A percentile compares a stretch with the other conserved stretches of the same genome.
phyloP scores from a whole-genome alignment of 2,329 filamentous ascomycete species.

The Fusarium begoniae region DNA sequence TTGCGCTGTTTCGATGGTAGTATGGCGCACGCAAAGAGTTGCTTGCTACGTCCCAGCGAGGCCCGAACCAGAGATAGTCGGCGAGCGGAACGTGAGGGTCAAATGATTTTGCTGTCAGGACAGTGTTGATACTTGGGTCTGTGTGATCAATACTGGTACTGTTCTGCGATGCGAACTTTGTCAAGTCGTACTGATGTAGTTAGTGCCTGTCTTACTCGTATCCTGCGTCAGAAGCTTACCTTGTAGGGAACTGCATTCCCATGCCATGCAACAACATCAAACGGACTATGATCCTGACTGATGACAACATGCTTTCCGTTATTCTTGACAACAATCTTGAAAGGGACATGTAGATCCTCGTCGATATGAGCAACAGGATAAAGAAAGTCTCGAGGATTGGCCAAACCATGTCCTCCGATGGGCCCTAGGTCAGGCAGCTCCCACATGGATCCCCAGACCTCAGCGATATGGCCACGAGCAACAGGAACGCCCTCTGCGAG shows the following conservation, averaged over 20 bases:
- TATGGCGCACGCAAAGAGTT: slow-evolving; percentile 6
- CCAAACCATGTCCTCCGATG: slow-evolving; percentile 8
- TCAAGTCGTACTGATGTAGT: slow-evolving; percentile 5
- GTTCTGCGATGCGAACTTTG: slow-evolving; percentile 15
- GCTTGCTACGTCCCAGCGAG: neutral
- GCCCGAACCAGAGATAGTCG: slow-evolving; percentile 11
- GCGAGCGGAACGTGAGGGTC: slow-evolving; percentile 3
- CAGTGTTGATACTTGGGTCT: slow-evolving; percentile 7
- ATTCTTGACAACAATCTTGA: neutral
- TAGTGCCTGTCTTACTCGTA: fast-evolving
- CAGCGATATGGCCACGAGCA: slow-evolving; percentile 5
- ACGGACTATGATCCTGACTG: slow-evolving; percentile 15
- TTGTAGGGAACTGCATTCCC: slow-evolving; percentile 21
- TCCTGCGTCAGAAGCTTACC: neutral
- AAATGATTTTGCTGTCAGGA: slow-evolving; percentile 3
- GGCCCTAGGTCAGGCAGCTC: slow-evolving; percentile 5
- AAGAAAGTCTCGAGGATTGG: slow-evolving; percentile 13
- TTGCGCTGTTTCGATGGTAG: neutral
- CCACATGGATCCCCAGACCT: slow-evolving; percentile 19
- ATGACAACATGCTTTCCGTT: slow-evolving; percentile 18
- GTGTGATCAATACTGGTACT: slow-evolving; percentile 14
- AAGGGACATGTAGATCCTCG: neutral
- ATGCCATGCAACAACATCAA: slow-evolving; percentile 23
- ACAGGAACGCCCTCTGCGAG: neutral
- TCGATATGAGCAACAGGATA: slow-evolving; percentile 13